Evolutionary conservation across 345 rosid species (phyloP), one percentile per base, ranked within the genome.

Genomic region (Zanthoxylum bungeanum): DNA sequence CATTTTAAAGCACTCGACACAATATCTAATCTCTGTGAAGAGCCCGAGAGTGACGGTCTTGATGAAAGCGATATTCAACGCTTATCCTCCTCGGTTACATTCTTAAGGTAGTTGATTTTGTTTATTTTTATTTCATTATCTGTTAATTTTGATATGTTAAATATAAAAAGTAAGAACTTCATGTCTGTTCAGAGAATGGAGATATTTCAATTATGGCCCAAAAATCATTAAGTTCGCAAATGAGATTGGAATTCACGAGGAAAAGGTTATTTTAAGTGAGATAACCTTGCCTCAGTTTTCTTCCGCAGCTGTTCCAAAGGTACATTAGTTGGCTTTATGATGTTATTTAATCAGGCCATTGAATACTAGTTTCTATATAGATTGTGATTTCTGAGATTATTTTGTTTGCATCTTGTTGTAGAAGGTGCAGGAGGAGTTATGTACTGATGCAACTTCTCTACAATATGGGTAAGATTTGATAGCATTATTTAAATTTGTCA

Each of bases 261-360:
- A 65, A 24, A 71, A 62, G 60, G 70, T 44, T 37, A 68, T 44
- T 78, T 59, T 63, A 11, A 40, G 68, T 64, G 79, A 68, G 53
- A 66, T 80, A n/a, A 77, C 22, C 63, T 77, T 95, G 75, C 93
- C 93, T 56, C 98, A 87, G 27, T 91, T 95, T 83, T 95, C 99
- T 55, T 89, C 99, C 0, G 88, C 92, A 31, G 67, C 88, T 67
- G 86, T 86, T 72, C 91, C 89, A 8, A 80, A 82, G 91, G 96
- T 95, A 78, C 69, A 56, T 66, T 25, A 31, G 19, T 30, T 57
- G 39, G 21, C 8, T 14, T 57, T 57, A 28, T 58, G 21, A 17
- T 58, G 39, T 14, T 14, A 1, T 31, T 57, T 30, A 57, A 11
- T 58, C 22, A 30, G 39, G 5, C 39, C 24, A 58, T 58, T 5